A percentile compares a stretch with the other conserved stretches of the same genome.
These are phyloP conservation scores for Hymenoscyphus repandus DNA, from an alignment of 2,329 filamentous ascomycete genomes.

Conservation along the genomic window DNA sequence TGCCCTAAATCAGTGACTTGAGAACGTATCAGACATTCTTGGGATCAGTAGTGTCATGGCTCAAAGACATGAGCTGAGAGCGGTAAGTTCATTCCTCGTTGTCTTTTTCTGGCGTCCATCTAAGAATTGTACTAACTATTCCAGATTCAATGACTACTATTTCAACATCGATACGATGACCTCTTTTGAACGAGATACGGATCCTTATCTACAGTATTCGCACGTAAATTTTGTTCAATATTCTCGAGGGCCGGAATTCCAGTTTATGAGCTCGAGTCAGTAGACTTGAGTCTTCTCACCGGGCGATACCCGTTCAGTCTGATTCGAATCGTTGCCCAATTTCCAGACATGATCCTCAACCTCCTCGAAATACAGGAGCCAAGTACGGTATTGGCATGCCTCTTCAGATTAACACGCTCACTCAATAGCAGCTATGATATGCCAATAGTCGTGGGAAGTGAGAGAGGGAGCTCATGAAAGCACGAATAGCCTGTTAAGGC, in stretches of 20 bases:
- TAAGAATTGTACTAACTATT: too few species aligned
- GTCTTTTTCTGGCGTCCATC: constrained; percentile 1
- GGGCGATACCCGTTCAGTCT: constrained; percentile 70
- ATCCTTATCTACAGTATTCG: constrained; percentile 80
- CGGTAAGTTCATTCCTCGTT: constrained; percentile 47
- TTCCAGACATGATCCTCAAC: constrained; percentile 79
- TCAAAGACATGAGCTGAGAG: constrained; percentile 96
- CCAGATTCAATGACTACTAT: constrained; percentile 58
- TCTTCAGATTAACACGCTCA: constrained; percentile 83
- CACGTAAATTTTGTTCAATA: constrained; percentile 67
- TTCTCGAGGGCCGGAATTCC: constrained; percentile 47
- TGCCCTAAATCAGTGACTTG: constrained; percentile 77
- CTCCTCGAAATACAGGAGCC: constrained; percentile 80
- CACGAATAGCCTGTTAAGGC: constrained; percentile 74
- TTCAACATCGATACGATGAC: constrained; percentile 81
- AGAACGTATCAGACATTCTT: constrained; percentile 75
- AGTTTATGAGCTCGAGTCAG: constrained; percentile 55
- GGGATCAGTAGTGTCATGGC: constrained; percentile 97
- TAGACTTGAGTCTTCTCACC: constrained; percentile 62
- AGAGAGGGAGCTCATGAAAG: constrained; percentile 63
- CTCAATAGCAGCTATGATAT: constrained; percentile 79
- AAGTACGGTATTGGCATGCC: constrained; percentile 59
- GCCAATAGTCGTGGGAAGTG: constrained; percentile 72
- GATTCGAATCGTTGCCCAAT: constrained; percentile 71
- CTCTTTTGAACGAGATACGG: constrained; percentile 79